Percentiles rank a stretch among this genome's conserved stretches.
Conservation (phyloP, 139 green algal genomes). For the Raphidocelis subcapitata region DNA sequence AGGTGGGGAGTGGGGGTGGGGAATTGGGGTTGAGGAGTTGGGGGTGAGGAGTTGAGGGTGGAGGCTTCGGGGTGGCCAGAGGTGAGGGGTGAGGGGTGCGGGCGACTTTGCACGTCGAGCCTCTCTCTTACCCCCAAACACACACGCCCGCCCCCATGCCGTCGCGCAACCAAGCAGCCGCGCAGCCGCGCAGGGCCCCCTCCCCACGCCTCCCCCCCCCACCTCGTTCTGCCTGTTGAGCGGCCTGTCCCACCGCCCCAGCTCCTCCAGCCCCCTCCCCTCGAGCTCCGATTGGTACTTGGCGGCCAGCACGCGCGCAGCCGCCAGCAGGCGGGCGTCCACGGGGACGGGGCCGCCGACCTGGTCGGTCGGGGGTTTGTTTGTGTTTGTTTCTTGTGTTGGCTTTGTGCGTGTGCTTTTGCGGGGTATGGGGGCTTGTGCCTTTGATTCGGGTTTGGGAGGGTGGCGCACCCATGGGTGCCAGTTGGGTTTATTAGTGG, state of each 20-base stretch:
- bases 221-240: conserved; percentile 28
- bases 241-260: conserved; percentile 19
- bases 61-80: background rate
- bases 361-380: conserved; percentile 1
- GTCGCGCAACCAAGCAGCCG: background rate
- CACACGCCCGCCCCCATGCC: background rate
- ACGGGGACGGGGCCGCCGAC: conserved; percentile 14
- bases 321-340: conserved; percentile 61
- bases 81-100: background rate
- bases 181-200: background rate
- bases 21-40: no score
- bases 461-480: background rate
- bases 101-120: background rate
- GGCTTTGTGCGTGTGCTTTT: no score
- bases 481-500: background rate
- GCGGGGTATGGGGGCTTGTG: background rate
- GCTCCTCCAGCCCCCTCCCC: conserved; percentile 3
- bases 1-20: background rate
- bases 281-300: conserved; percentile 38
- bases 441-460: background rate
- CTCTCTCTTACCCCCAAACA: background rate
- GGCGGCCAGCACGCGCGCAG: conserved; percentile 47
- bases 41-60: background rate
- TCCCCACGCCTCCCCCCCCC: background rate
- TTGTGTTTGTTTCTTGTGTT: no score